Conservation (phyloP, 768 basidiomycete genomes). For the Pisolithus tinctorius region DNA sequence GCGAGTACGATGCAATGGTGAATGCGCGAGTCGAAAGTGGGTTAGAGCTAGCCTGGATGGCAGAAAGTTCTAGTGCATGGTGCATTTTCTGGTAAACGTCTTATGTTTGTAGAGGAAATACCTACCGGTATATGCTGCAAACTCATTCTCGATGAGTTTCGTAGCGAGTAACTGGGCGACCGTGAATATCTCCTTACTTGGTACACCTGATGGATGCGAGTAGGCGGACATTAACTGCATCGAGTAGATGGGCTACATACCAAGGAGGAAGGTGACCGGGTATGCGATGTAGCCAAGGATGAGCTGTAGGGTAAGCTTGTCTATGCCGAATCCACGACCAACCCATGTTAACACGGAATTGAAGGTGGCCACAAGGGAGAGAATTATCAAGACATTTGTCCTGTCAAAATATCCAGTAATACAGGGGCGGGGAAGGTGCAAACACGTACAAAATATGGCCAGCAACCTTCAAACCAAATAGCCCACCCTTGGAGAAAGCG, state of each 20-base stretch:
- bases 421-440: not conserved
- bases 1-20: conserved; percentile 79
- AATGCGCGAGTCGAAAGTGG: conserved; percentile 68
- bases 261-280: conserved; percentile 75
- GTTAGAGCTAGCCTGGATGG: conserved; percentile 40
- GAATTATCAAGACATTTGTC: conserved; percentile 78
- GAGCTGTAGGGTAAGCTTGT: conserved; percentile 75
- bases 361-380: conserved; percentile 74
- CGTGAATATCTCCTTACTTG: conserved; percentile 70
- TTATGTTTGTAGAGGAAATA: not conserved
- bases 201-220: conserved; percentile 44
- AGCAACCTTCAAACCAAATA: conserved; percentile 80
- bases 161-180: conserved; percentile 79
- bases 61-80: conserved; percentile 26
- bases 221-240: not conserved
- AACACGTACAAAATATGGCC: conserved; percentile 71
- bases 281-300: conserved; percentile 85
- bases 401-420: conserved; percentile 28
- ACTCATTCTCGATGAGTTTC: conserved; percentile 85
- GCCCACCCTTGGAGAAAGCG: conserved; percentile 80
- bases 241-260: conserved; percentile 12
- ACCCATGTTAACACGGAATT: conserved; percentile 88
- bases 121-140: conserved; percentile 59
- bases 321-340: conserved; percentile 79
- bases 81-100: not conserved